These are phyloP conservation scores for Rubroboletus satanas DNA, from an alignment of 768 basidiomycete genomes.

Conservation along the genomic window DNA sequence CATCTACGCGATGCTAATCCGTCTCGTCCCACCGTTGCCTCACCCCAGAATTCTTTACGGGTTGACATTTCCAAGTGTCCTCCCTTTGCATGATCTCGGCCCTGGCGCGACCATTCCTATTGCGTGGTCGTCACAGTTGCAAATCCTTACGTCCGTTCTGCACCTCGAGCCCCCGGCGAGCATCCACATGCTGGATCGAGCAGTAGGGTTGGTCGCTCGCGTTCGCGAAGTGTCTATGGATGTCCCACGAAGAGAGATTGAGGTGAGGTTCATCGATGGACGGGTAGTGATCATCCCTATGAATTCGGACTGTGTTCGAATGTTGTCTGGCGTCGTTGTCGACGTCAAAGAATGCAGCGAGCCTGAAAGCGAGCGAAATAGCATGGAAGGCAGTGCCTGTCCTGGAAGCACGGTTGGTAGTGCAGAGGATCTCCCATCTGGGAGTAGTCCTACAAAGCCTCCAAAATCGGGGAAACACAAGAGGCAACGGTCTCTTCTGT, in stretches of 20 bases:
- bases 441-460: constrained; percentile 22
- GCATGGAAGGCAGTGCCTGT: constrained; percentile 29
- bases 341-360: constrained; percentile 51
- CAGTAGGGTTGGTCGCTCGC: constrained; percentile 52
- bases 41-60: constrained; percentile 58
- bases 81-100: constrained; percentile 35
- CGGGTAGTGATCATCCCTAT: constrained; percentile 47
- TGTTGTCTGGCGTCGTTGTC: constrained; percentile 47
- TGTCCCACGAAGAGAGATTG: constrained; percentile 42
- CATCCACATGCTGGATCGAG: constrained; percentile 58
- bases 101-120: constrained; percentile 36
- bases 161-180: constrained; percentile 50
- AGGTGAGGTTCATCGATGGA: constrained; percentile 59
- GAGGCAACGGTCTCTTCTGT: constrained; percentile 66
- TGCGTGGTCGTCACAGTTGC: constrained; percentile 54
- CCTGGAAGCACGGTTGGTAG: constrained; percentile 17
- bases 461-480: constrained; percentile 50
- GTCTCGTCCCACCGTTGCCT: constrained; percentile 42
- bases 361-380: constrained; percentile 27
- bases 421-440: constrained; percentile 14
- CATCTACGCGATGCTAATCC: constrained; percentile 49
- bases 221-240: constrained; percentile 63
- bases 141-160: constrained; percentile 43
- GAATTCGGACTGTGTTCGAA: constrained; percentile 37
- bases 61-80: constrained; percentile 44